A percentile compares a stretch with the other conserved stretches of the same genome.
phyloP scores from a whole-genome alignment of 345 rosid species.

The Populus davidiana region DNA sequence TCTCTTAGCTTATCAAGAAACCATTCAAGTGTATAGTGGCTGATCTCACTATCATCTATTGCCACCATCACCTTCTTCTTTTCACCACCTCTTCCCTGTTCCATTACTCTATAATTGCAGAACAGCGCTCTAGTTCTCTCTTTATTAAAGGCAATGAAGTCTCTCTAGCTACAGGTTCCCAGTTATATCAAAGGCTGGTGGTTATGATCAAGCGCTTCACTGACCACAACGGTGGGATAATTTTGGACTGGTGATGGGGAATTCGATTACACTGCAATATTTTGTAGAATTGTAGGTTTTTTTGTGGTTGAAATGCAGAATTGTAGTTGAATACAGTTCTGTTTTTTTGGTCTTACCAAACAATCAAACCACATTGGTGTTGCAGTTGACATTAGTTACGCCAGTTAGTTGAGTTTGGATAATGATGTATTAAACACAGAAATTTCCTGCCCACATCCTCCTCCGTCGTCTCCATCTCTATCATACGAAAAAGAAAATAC shows the following conservation, averaged over 20 bases:
- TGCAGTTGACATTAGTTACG: too few relatives aligned
- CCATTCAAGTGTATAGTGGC: conserved; percentile 65
- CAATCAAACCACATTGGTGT: background rate
- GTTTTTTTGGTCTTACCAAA: background rate
- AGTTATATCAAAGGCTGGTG: background rate
- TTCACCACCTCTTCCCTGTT: conserved; percentile 16
- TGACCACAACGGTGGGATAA: too few relatives aligned
- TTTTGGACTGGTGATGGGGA: background rate
- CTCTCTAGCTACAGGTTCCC: background rate
- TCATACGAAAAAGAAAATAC: background rate
- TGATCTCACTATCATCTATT: conserved; percentile 73
- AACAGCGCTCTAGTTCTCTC: background rate
- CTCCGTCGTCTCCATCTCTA: background rate
- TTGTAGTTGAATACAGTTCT: background rate
- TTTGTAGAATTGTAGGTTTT: background rate
- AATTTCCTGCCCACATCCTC: too few relatives aligned
- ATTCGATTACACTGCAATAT: background rate
- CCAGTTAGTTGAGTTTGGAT: background rate
- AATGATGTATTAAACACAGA: background rate
- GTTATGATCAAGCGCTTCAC: background rate
- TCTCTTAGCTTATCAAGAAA: conserved; percentile 43
- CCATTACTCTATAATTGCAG: conserved; percentile 10
- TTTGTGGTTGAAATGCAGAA: background rate
- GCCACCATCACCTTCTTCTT: conserved; percentile 76
- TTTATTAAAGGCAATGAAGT: background rate